Evolutionary conservation across 2,329 filamentous ascomycete genomes (phyloP).

Genomic region (Ophiostoma novo-ulmi): DNA sequence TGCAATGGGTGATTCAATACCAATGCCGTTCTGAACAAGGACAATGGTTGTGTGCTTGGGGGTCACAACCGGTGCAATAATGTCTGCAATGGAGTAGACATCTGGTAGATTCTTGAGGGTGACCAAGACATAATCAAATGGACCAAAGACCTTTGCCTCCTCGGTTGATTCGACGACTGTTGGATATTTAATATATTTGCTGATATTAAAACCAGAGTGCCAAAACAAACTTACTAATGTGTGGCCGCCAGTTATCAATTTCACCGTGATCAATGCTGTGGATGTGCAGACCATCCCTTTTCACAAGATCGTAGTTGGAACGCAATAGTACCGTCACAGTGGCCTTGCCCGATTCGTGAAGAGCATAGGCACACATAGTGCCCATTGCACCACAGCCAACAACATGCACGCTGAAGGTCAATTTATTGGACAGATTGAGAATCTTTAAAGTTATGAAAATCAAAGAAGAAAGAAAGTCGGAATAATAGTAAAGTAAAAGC

Average conservation of each 20-base stretch:
- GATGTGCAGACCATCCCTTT: neutral
- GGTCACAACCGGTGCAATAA: neutral
- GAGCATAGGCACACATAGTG: neutral
- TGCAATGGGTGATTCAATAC: neutral
- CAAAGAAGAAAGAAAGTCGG: neutral
- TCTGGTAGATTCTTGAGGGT: neutral
- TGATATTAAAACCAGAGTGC: neutral
- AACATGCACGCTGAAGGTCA: neutral
- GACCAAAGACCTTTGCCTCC: neutral
- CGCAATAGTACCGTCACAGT: neutral
- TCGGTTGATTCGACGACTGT: neutral
- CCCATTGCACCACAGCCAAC: neutral
- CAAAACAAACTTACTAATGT: neutral
- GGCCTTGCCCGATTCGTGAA: neutral
- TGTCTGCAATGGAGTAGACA: neutral
- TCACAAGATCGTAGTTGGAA: neutral
- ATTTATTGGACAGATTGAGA: neutral
- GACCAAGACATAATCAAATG: neutral
- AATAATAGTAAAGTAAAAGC: neutral
- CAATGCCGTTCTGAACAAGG: slow-evolving; percentile 6
- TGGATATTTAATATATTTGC: neutral
- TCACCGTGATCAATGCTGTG: neutral
- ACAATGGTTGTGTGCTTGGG: neutral
- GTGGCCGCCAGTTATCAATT: neutral
- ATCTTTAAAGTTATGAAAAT: neutral